Conservation (phyloP, 176 grass and related monocot species). For the Musa acuminata region DNA sequence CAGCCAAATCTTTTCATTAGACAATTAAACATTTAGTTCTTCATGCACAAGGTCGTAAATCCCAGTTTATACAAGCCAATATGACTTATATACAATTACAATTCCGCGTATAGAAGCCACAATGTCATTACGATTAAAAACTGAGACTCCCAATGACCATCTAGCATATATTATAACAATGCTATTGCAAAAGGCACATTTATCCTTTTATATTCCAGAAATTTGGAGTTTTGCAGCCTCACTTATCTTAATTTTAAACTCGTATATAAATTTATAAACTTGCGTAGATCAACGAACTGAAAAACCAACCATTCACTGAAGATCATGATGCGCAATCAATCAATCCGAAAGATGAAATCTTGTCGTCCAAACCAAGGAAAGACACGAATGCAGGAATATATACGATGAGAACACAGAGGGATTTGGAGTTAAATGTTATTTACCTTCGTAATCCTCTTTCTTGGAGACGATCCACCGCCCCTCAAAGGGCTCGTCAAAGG, state of each 20-base stretch:
- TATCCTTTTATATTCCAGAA: not conserved
- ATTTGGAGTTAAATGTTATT: constrained; percentile 3
- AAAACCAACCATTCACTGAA: not conserved
- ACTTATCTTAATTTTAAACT: not conserved
- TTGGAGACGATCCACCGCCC: constrained; percentile 60
- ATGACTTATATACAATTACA: not conserved
- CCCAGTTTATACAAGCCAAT: no score
- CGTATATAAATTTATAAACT: not conserved
- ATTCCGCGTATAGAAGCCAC: not conserved
- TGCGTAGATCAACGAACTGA: not conserved
- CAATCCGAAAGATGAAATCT: no score
- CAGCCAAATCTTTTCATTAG: no score
- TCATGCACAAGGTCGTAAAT: no score
- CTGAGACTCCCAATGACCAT: not conserved
- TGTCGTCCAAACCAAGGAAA: no score
- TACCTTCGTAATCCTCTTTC: constrained; percentile 79
- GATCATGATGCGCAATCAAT: not conserved
- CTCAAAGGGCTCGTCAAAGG: constrained; percentile 77
- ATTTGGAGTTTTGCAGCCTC: not conserved
- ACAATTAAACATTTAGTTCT: no score
- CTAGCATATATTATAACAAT: not conserved
- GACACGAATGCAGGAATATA: no score
- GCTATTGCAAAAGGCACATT: not conserved
- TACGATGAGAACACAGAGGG: not conserved
- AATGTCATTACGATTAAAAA: not conserved